Conservation (phyloP, 352 stramenopile species). For the Phytophthora litchii region DNA sequence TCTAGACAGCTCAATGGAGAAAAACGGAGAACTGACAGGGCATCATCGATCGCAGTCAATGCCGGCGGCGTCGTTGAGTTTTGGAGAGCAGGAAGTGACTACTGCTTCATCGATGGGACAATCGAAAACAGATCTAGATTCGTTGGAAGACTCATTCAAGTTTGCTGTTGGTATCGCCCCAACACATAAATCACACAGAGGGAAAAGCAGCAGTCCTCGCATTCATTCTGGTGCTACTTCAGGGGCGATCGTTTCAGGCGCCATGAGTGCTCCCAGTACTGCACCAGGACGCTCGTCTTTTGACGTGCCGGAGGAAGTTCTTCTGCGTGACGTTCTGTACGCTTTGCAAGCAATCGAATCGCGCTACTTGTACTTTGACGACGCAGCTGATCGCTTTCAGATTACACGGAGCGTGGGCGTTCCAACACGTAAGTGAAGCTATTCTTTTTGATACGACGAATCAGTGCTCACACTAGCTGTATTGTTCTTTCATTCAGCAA, state of each 20-base stretch:
- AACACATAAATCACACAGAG: slow-evolving; percentile 35
- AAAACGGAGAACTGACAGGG: slow-evolving; percentile 1
- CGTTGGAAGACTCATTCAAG: slow-evolving; percentile 84
- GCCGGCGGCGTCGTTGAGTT: slow-evolving; percentile 19
- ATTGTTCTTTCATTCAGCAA: slow-evolving; percentile 47
- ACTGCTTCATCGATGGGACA: slow-evolving; percentile 8
- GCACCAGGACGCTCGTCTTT: slow-evolving; percentile 44
- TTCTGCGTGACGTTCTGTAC: slow-evolving; percentile 93
- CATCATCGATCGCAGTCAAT: slow-evolving; percentile 40
- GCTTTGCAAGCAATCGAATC: slow-evolving; percentile 94
- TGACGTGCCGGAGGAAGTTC: slow-evolving; percentile 83
- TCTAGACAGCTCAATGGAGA: slow-evolving; percentile 22
- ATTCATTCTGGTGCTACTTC: slow-evolving; percentile 6
- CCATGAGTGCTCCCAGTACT: neutral
- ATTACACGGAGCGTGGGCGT: slow-evolving; percentile 79
- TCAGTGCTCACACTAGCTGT: slow-evolving; percentile 14
- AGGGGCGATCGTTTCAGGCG: slow-evolving; percentile 1
- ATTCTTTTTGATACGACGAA: neutral
- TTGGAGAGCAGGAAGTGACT: slow-evolving; percentile 9
- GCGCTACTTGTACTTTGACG: slow-evolving; percentile 87
- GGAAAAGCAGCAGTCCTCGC: slow-evolving; percentile 26
- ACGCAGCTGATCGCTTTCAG: slow-evolving; percentile 76
- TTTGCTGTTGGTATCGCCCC: slow-evolving; percentile 70
- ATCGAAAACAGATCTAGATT: slow-evolving; percentile 47
- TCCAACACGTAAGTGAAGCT: slow-evolving; percentile 67